Evolutionary conservation across 2,329 filamentous ascomycete species (phyloP).

Genomic region (Torrubiella hemipterigena): DNA sequence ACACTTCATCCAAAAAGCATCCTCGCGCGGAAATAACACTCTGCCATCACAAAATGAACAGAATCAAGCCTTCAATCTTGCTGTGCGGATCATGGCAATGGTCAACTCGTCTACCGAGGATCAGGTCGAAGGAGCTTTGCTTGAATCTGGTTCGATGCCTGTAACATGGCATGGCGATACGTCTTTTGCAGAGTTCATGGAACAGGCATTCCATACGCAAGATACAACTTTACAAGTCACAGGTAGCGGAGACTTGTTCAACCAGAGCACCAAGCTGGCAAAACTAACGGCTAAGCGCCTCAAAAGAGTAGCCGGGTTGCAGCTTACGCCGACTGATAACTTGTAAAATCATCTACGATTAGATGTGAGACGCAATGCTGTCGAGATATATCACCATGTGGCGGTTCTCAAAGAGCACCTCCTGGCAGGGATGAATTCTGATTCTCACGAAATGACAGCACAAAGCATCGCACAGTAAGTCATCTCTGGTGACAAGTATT

Average conservation of each 20-base stretch:
- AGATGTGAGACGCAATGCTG: conserved; percentile 2
- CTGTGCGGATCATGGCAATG: conserved; percentile 4
- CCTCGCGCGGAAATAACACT: neutral
- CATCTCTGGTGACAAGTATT: neutral
- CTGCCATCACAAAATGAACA: conserved; percentile 3
- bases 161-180: conserved; percentile 3
- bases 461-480: conserved; percentile 1
- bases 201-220: neutral
- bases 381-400: conserved; percentile 6
- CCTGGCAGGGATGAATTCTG: neutral
- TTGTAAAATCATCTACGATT: conserved; percentile 5
- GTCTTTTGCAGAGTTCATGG: neutral
- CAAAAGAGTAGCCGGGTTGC: conserved; percentile 5
- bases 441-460: neutral
- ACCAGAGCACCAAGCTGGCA: neutral
- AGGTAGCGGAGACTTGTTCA: neutral
- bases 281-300: conserved; percentile 4
- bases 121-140: conserved; percentile 4
- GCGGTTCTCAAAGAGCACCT: conserved; percentile 6
- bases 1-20: neutral
- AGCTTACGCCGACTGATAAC: conserved; percentile 6
- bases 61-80: conserved; percentile 5
- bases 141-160: conserved; percentile 4
- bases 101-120: conserved; percentile 4
- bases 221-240: neutral